Evolutionary conservation across 2,329 filamentous ascomycete species (phyloP).

Genomic region (Pseudogymnoascus sp.): DNA sequence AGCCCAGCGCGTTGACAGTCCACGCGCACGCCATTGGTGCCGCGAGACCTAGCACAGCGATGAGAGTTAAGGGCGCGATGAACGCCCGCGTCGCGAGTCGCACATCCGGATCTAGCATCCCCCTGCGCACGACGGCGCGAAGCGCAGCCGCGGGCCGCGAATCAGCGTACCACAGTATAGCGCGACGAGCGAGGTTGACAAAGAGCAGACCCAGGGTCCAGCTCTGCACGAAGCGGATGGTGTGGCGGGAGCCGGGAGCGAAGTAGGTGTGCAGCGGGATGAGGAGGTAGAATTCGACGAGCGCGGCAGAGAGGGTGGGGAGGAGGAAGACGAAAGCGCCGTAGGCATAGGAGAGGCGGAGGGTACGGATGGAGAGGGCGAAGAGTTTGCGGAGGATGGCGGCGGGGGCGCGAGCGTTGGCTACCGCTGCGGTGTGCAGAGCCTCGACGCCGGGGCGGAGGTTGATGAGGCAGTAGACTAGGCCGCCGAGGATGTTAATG

Average conservation of each 20-base stretch:
- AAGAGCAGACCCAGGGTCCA: slow-evolving; percentile 93
- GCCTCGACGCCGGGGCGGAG: slow-evolving; percentile 31
- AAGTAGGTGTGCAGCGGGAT: slow-evolving; percentile 53
- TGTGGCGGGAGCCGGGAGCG: slow-evolving; percentile 45
- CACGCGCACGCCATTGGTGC: slow-evolving; percentile 56
- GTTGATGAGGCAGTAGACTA: slow-evolving; percentile 55
- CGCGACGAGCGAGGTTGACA: slow-evolving; percentile 66
- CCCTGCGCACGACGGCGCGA: slow-evolving; percentile 61
- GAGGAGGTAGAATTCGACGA: slow-evolving; percentile 83
- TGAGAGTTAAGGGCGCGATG: slow-evolving; percentile 62
- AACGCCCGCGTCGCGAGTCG: slow-evolving; percentile 76
- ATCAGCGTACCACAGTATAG: slow-evolving; percentile 45
- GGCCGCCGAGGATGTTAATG: slow-evolving; percentile 67
- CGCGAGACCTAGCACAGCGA: slow-evolving; percentile 55
- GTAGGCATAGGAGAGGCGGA: slow-evolving; percentile 64
- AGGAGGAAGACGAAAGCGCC: slow-evolving; percentile 67
- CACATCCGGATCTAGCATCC: slow-evolving; percentile 73
- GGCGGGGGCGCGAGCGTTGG: slow-evolving; percentile 23
- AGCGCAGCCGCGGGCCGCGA: slow-evolving; percentile 69
- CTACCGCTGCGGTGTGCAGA: slow-evolving; percentile 24
- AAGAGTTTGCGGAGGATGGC: slow-evolving; percentile 21
- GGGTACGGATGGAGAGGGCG: slow-evolving; percentile 16
- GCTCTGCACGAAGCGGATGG: slow-evolving; percentile 79
- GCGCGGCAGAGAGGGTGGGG: slow-evolving; percentile 67
- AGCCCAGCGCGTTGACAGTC: slow-evolving; percentile 36